Base-by-base conservation (phyloP, 495 filamentous ascomycete genomes). In the Penicillium mononematosum region DNA sequence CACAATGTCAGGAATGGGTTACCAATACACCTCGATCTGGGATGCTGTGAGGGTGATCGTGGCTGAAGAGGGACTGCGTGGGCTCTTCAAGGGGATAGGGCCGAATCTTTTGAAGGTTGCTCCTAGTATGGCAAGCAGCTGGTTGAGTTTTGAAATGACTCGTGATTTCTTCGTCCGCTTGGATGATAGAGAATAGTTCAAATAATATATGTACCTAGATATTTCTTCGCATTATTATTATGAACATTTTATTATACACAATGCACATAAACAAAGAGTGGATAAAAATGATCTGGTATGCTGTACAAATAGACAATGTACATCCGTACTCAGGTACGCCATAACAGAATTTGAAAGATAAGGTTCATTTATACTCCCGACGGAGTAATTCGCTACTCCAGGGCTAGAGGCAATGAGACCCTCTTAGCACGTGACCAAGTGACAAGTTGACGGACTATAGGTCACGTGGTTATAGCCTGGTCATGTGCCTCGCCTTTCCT, bases 1-100 rank as follows among this genome's bases (percentile, higher is more conserved):
- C 69, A 98, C 92, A 48, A 98, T 98, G 94, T 89, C 86, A 25
- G 93, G 93, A n/a, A 92, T 98, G 85, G 95, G 94, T 42, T 98
- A 96, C 64, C 84, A 92, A 70, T 98, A 98, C 75, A 90, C 85
- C 62, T 86, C 85, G 17, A 87, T 98, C 41, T 81, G 83, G 62
- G 91, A 97, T 67, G 94, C 94, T 5, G 76, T 98, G 46, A 81
- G 77, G 44, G 81, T 89, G 22, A 98, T 98, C 63, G 68, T 96
- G 52, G 71, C 82, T 12, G 82, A 92, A 60, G 94, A 98, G 73
- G 89, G 89, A 2, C 41, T 86, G 31, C 75, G 76, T 27, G 92
- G 92, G 27, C 67, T 97, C 22, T 97, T 96, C 75, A 97, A 96
- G 70, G 92, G 92, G 16, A 88, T 97, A 60, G 82, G 92, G 19